These are phyloP conservation scores for Kwoniella pini DNA, from an alignment of 768 basidiomycete genomes.

Conservation along the genomic window DNA sequence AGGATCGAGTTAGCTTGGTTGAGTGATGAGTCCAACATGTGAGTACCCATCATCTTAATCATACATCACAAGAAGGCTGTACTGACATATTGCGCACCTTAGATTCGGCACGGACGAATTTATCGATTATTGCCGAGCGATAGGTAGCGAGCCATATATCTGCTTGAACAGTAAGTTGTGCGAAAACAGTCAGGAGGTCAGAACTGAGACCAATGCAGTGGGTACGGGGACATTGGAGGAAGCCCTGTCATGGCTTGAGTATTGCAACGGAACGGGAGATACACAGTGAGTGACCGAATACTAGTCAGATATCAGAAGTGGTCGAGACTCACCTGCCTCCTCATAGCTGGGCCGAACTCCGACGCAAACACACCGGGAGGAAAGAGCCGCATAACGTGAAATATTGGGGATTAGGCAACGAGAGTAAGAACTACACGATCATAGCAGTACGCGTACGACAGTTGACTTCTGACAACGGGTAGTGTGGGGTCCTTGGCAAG, in stretches of 20 bases:
- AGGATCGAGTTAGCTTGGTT: conserved; percentile 67
- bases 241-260: conserved; percentile 64
- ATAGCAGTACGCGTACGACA: not conserved
- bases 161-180: conserved; percentile 62
- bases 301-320: conserved; percentile 40
- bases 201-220: conserved; percentile 51
- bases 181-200: not conserved
- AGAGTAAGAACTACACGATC: conserved; percentile 56
- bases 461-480: not conserved
- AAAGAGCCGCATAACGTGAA: conserved; percentile 63
- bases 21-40: conserved; percentile 63
- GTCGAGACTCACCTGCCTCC: no score
- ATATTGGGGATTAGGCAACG: conserved; percentile 60
- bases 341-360: conserved; percentile 61
- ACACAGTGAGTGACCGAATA: conserved; percentile 45
- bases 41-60: not conserved
- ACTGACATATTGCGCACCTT: not conserved
- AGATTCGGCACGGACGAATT: conserved; percentile 63
- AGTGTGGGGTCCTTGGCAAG: conserved; percentile 57
- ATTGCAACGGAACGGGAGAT: conserved; percentile 62
- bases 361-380: conserved; percentile 62
- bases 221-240: conserved; percentile 66
- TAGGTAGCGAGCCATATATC: conserved; percentile 64
- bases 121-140: conserved; percentile 61
- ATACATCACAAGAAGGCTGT: not conserved